A percentile compares a stretch with the other conserved stretches of the same genome.
phyloP scores from a whole-genome alignment of 176 grass and related monocot species.

The Canna indica region DNA sequence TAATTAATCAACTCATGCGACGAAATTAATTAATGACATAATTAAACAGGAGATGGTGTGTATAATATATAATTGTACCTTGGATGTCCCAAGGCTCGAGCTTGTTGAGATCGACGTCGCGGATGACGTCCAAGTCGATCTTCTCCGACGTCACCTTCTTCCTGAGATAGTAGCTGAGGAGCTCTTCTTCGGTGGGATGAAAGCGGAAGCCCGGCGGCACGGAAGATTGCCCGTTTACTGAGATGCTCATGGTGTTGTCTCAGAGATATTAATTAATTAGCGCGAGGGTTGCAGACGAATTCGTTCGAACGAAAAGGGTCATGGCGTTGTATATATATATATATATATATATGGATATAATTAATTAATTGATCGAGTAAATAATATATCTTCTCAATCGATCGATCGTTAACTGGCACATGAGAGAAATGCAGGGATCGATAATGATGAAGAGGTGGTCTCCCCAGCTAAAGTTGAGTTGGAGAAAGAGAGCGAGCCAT shows the following conservation, averaged over 20 bases:
- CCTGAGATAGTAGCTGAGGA: slow-evolving; percentile 84
- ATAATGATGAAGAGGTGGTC: background rate
- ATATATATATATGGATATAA: no score
- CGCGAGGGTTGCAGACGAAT: no score
- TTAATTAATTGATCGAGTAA: no score
- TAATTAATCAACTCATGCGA: background rate
- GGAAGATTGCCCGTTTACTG: slow-evolving; percentile 91
- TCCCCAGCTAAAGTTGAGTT: background rate
- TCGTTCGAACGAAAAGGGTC: no score
- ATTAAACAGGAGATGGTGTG: background rate
- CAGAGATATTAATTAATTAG: background rate
- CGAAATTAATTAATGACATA: background rate
- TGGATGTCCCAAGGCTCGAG: slow-evolving; percentile 99
- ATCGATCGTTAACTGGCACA: no score
- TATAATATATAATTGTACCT: no score
- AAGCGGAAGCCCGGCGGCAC: slow-evolving; percentile 97
- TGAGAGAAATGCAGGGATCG: background rate
- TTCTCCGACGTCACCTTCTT: slow-evolving; percentile 84
- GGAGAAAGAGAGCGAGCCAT: no score
- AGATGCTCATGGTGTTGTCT: slow-evolving; percentile 58
- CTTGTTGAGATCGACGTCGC: slow-evolving; percentile 96
- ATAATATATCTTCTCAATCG: no score
- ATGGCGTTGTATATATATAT: no score
- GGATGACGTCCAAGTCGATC: slow-evolving; percentile 97
- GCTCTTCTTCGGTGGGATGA: slow-evolving; percentile 97